Evolutionary conservation across 2,329 filamentous ascomycete species (phyloP).

Genomic region (Apiospora saccharicola): DNA sequence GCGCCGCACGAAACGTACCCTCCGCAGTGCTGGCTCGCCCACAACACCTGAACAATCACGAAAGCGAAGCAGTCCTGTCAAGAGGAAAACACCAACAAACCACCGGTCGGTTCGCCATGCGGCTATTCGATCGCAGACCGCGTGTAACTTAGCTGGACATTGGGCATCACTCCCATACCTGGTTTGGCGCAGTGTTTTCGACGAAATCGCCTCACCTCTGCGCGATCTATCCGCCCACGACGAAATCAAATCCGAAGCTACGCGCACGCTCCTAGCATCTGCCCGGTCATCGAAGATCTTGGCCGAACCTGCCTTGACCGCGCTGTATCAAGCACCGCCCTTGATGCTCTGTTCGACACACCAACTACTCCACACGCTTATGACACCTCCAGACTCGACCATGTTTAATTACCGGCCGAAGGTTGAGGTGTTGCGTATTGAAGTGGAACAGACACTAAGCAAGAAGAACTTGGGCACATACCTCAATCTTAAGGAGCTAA

Average conservation of each 20-base stretch:
- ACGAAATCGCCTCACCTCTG: conserved; percentile 68
- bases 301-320: conserved; percentile 75
- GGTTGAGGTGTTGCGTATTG: conserved; percentile 73
- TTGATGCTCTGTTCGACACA: conserved; percentile 55
- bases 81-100: neutral
- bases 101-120: neutral
- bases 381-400: conserved; percentile 52
- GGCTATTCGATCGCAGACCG: neutral
- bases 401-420: conserved; percentile 73
- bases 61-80: neutral
- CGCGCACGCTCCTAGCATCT: conserved; percentile 62
- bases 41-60: conserved; percentile 6
- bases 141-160: conserved; percentile 24
- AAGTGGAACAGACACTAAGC: conserved; percentile 58
- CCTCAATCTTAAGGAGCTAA: conserved; percentile 63
- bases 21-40: conserved; percentile 1
- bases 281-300: conserved; percentile 71
- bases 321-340: conserved; percentile 74
- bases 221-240: conserved; percentile 51
- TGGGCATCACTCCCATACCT: conserved; percentile 27
- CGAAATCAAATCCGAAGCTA: conserved; percentile 50
- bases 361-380: conserved; percentile 48
- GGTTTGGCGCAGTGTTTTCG: conserved; percentile 58
- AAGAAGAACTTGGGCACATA: conserved; percentile 34
- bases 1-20: conserved; percentile 23